Conservation (phyloP, 1,284 basidiomycete species). For the Neonothopanus nambi region DNA sequence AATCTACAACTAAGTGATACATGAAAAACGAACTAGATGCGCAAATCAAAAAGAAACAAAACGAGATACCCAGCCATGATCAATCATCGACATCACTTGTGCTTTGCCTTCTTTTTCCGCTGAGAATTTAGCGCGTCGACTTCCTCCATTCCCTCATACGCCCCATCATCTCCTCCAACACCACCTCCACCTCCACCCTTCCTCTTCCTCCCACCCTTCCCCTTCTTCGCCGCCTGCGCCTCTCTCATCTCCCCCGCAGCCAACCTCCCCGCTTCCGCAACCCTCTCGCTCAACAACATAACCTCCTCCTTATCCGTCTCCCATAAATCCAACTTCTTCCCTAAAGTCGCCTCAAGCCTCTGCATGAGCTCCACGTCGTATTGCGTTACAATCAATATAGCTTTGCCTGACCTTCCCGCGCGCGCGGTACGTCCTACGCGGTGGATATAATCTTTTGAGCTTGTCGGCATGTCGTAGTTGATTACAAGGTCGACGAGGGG, state of each 20-base stretch:
- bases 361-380: slow-evolving; percentile 98
- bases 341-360: slow-evolving; percentile 90
- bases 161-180: no score
- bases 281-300: slow-evolving; percentile 84
- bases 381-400: slow-evolving; percentile 95
- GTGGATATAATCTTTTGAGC: slow-evolving; percentile 99
- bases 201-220: no score
- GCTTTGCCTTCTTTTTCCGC: no score
- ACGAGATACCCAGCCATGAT: no score
- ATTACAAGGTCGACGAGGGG: slow-evolving; percentile 96
- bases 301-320: slow-evolving; percentile 90
- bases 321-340: slow-evolving; percentile 91
- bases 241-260: slow-evolving; percentile 77
- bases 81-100: no score
- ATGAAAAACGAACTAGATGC: no score
- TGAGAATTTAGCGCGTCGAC: no score
- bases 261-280: slow-evolving; percentile 84
- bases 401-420: slow-evolving; percentile 93
- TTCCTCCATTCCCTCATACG: no score
- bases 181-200: no score
- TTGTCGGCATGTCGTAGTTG: slow-evolving; percentile 97
- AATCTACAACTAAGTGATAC: no score
- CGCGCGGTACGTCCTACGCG: slow-evolving; percentile 96
- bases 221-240: not conserved
- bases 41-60: no score